Conservation (phyloP, 2,329 filamentous ascomycete species). For the Neoascochyta sp. region DNA sequence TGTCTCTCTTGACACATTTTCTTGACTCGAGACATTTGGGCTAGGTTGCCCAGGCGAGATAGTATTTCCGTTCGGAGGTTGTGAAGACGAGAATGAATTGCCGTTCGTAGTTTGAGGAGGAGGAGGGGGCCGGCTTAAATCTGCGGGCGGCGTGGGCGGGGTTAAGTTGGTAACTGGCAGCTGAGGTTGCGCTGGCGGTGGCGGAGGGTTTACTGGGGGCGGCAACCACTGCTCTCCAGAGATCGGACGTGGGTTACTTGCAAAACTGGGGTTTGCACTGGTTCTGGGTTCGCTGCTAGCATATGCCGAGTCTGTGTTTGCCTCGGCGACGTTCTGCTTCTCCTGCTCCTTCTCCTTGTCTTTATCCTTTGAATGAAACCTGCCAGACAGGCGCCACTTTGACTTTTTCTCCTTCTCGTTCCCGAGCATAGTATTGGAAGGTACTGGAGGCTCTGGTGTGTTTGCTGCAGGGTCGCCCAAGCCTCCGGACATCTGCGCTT, state of each 20-base stretch:
- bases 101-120: slow-evolving; percentile 4
- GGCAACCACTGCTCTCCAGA: slow-evolving; percentile 27
- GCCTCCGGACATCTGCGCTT: slow-evolving; percentile 16
- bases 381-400: slow-evolving; percentile 37
- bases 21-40: slow-evolving; percentile 12
- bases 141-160: slow-evolving; percentile 20
- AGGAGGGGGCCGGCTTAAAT: slow-evolving; percentile 2
- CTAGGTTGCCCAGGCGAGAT: slow-evolving; percentile 3
- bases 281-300: slow-evolving; percentile 31
- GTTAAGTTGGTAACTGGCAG: slow-evolving; percentile 12
- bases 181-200: neutral
- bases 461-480: slow-evolving; percentile 15
- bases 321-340: slow-evolving; percentile 9
- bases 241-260: slow-evolving; percentile 22
- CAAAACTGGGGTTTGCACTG: slow-evolving; percentile 32
- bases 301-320: slow-evolving; percentile 33
- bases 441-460: slow-evolving; percentile 14
- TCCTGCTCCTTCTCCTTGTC: slow-evolving; percentile 18
- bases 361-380: slow-evolving; percentile 37
- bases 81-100: too few relatives aligned
- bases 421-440: slow-evolving; percentile 16
- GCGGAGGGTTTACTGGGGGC: slow-evolving; percentile 10
- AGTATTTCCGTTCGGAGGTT: too few relatives aligned
- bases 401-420: slow-evolving; percentile 36
- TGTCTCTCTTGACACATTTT: slow-evolving; percentile 28